A percentile compares a stretch with the other conserved stretches of the same genome.
Conservation (phyloP, 2,329 filamentous ascomycete species). For the Dendryphion nanum region DNA sequence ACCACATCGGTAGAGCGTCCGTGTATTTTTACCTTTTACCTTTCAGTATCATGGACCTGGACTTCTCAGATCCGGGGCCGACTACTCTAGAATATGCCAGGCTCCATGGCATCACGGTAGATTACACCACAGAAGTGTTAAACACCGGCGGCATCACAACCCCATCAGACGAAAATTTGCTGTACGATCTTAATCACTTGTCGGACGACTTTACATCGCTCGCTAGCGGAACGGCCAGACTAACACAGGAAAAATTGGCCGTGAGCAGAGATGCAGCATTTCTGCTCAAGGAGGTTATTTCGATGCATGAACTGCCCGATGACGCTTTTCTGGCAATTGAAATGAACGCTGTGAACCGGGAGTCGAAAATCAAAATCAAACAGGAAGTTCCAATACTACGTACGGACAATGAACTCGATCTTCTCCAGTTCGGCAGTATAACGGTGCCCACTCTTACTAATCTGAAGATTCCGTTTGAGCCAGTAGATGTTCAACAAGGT, state of each 20-base stretch:
- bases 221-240: background rate
- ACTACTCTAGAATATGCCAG: slow-evolving; percentile 48
- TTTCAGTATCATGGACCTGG: no score
- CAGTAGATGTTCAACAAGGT: slow-evolving; percentile 40
- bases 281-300: slow-evolving; percentile 22
- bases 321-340: background rate
- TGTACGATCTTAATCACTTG: slow-evolving; percentile 18
- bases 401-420: slow-evolving; percentile 46
- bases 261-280: slow-evolving; percentile 28
- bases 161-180: slow-evolving; percentile 9
- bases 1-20: no score
- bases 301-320: slow-evolving; percentile 4
- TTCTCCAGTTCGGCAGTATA: slow-evolving; percentile 37
- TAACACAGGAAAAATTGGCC: slow-evolving; percentile 18
- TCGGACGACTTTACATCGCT: slow-evolving; percentile 12
- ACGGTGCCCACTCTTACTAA: slow-evolving; percentile 24
- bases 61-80: no score
- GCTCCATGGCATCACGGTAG: slow-evolving; percentile 42
- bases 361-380: slow-evolving; percentile 33
- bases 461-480: slow-evolving; percentile 35
- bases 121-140: slow-evolving; percentile 35
- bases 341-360: slow-evolving; percentile 9
- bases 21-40: no score
- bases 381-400: slow-evolving; percentile 48
- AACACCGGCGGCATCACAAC: slow-evolving; percentile 9